A percentile compares a stretch with the other conserved stretches of the same genome.
These are phyloP conservation scores for Skeletonema potamos DNA, from an alignment of 108 stramenopile genomes.

Conservation along the genomic window DNA sequence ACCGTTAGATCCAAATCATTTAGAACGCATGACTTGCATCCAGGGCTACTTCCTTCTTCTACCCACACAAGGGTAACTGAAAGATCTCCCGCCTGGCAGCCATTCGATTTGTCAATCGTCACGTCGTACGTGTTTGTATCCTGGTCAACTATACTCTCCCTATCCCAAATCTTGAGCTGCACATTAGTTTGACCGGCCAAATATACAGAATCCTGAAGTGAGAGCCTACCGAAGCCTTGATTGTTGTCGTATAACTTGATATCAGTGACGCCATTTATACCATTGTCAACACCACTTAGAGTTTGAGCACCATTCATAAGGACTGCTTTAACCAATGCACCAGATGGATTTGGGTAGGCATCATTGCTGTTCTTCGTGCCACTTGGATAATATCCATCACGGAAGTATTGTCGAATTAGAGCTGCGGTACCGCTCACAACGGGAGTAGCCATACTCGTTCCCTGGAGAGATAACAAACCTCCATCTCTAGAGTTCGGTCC, in stretches of 20 bases:
- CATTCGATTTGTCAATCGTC: slow-evolving; percentile 17
- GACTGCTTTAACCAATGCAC: slow-evolving; percentile 64
- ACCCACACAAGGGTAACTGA: slow-evolving; percentile 29
- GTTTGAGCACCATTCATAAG: slow-evolving; percentile 55
- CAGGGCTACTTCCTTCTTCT: slow-evolving; percentile 16
- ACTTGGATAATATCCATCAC: slow-evolving; percentile 54
- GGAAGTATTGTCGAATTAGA: slow-evolving; percentile 67
- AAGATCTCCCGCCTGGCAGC: slow-evolving; percentile 12
- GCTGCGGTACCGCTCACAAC: slow-evolving; percentile 59
- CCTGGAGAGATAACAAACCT: slow-evolving; percentile 30
- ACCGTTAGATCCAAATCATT: slow-evolving; percentile 34
- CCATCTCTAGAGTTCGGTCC: slow-evolving; percentile 1
- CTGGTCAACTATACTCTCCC: slow-evolving; percentile 15
- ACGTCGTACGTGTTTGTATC: slow-evolving; percentile 16
- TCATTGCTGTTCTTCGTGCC: slow-evolving; percentile 23
- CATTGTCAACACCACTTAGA: slow-evolving; percentile 30
- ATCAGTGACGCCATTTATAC: slow-evolving; percentile 8
- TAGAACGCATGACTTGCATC: slow-evolving; percentile 18
- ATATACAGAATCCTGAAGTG: slow-evolving; percentile 21
- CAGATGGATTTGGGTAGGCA: slow-evolving; percentile 41
- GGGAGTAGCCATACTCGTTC: slow-evolving; percentile 68
- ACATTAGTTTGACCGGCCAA: slow-evolving; percentile 27
- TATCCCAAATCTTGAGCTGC: slow-evolving; percentile 18
- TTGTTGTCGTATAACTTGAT: slow-evolving; percentile 36
- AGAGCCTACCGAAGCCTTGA: slow-evolving; percentile 41